phyloP scores from a whole-genome alignment of 768 basidiomycete genomes.

The Mycena haematopus region DNA sequence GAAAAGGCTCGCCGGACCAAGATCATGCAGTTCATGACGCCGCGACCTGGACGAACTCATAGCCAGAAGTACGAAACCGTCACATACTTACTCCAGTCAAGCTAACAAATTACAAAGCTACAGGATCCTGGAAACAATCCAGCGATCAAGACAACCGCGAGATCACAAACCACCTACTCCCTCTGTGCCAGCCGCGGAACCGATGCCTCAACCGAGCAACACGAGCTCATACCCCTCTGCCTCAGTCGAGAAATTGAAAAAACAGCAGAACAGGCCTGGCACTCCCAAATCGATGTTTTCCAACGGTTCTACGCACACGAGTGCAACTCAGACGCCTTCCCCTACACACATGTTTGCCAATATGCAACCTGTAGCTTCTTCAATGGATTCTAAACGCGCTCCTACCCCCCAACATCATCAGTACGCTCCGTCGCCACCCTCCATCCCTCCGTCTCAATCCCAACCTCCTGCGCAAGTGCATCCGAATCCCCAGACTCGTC shows the following conservation, averaged over 20 bases:
- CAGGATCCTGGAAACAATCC: slow-evolving; percentile 60
- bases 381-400: slow-evolving; percentile 26
- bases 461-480: slow-evolving; percentile 33
- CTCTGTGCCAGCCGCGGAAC: slow-evolving; percentile 9
- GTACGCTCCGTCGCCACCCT: slow-evolving; percentile 37
- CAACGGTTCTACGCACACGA: slow-evolving; percentile 24
- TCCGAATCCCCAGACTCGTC: slow-evolving; percentile 29
- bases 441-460: slow-evolving; percentile 36
- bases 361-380: slow-evolving; percentile 15
- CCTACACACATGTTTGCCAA: slow-evolving; percentile 33
- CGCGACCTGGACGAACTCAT: slow-evolving; percentile 54
- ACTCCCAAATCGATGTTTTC: slow-evolving; percentile 24
- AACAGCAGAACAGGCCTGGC: slow-evolving; percentile 32
- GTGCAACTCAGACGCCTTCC: slow-evolving; percentile 29
- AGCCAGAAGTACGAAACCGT: slow-evolving; percentile 53
- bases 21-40: slow-evolving; percentile 83
- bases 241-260: slow-evolving; percentile 35
- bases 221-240: slow-evolving; percentile 10
- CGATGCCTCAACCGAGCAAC: slow-evolving; percentile 4
- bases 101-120: slow-evolving; percentile 47
- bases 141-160: slow-evolving; percentile 30
- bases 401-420: slow-evolving; percentile 28
- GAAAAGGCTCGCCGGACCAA: slow-evolving; percentile 76
- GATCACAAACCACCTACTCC: slow-evolving; percentile 23
- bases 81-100: slow-evolving; percentile 7